A percentile compares a stretch with the other conserved stretches of the same genome.
phyloP scores from a whole-genome alignment of 495 filamentous ascomycete species.

The Symbiotaphrina buchneri region DNA sequence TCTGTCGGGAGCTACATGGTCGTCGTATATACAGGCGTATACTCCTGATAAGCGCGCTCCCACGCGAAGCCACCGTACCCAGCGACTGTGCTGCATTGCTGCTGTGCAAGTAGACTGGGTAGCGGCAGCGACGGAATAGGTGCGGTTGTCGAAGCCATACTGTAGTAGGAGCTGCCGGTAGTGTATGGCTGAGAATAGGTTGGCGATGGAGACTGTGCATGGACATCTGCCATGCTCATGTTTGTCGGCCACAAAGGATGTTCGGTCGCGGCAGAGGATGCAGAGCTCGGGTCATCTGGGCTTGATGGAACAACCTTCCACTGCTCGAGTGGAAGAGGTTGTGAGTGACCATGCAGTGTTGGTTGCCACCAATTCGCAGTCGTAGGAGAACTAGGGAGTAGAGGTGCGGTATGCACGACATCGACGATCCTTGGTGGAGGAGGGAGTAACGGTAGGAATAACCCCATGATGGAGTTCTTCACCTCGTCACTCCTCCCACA shows the following conservation, averaged over 20 bases:
- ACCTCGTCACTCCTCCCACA: slow-evolving; percentile 86
- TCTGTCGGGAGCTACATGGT: too few species aligned
- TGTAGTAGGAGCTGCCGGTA: slow-evolving; percentile 41
- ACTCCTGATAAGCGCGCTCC: slow-evolving; percentile 38
- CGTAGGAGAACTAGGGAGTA: slow-evolving; percentile 72
- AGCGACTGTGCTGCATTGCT: slow-evolving; percentile 57
- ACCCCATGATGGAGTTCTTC: slow-evolving; percentile 61
- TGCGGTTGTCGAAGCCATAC: slow-evolving; percentile 26
- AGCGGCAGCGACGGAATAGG: slow-evolving; percentile 54
- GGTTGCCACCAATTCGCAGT: slow-evolving; percentile 63
- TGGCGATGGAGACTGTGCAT: slow-evolving; percentile 46
- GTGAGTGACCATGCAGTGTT: slow-evolving; percentile 19
- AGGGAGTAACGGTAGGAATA: slow-evolving; percentile 78
- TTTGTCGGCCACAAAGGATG: too few species aligned
- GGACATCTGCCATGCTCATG: slow-evolving; percentile 27
- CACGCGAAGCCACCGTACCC: slow-evolving; percentile 57
- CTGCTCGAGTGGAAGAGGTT: slow-evolving; percentile 57
- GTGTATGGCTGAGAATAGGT: slow-evolving; percentile 64
- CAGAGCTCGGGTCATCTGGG: slow-evolving; percentile 46
- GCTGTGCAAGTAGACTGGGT: slow-evolving; percentile 67
- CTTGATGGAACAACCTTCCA: slow-evolving; percentile 91
- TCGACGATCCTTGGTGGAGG: slow-evolving; percentile 87
- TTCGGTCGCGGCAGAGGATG: too few species aligned
- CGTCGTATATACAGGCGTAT: too few species aligned
- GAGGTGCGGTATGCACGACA: slow-evolving; percentile 59